Base-by-base conservation (phyloP, 495 filamentous ascomycete genomes). In the Neurospora tetrasperma region DNA sequence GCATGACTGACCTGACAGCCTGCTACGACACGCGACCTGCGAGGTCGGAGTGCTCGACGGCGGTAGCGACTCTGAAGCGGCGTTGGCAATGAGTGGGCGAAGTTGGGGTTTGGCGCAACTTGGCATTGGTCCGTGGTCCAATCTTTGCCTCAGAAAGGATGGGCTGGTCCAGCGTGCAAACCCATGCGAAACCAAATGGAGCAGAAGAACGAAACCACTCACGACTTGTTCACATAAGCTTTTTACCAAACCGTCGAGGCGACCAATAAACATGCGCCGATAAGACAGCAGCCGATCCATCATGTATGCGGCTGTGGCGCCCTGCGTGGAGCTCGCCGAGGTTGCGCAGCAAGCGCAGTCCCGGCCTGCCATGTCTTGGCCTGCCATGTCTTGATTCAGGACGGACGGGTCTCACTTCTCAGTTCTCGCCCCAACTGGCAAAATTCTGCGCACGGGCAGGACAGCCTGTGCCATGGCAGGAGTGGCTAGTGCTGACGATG, bases 211-310 rank as follows among this genome's bases (percentile, higher is more conserved):
- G n/a, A 71, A 76, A 44, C 71, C 73, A 72, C 69, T 73, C 71
- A 20, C 43, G 43, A 46, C 43, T 46, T 46, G n/a, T 46, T 46
- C 43, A 38, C 23, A 35, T 31, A 38, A 66, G 27, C 73, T 69
- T 71, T 72, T 75, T 62, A 72, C 70, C 42, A 72, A 72, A 59
- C n/a, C 3, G 0, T 69, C 46, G 59, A 71, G 71, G 70, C 75
- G 71, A 39, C 75, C 75, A 76, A 75, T 76, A 44, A 44, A n/a
- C 35, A 27, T 38, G 27, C 40, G 39, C 10, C 69, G 71, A 74
- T 74, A 76, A 73, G 75, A 43, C 54, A 66, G 35, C 14, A 14
- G 14, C 35, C 27, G 27, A 66, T 66, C 54, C 35, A 20, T 8
- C 9, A 46, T 46, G 43, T 46, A 62, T 62, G 54, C 54, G 54